Evolutionary conservation across 1,284 basidiomycete genomes (phyloP).

Genomic region (Leccinum ponderosum): DNA sequence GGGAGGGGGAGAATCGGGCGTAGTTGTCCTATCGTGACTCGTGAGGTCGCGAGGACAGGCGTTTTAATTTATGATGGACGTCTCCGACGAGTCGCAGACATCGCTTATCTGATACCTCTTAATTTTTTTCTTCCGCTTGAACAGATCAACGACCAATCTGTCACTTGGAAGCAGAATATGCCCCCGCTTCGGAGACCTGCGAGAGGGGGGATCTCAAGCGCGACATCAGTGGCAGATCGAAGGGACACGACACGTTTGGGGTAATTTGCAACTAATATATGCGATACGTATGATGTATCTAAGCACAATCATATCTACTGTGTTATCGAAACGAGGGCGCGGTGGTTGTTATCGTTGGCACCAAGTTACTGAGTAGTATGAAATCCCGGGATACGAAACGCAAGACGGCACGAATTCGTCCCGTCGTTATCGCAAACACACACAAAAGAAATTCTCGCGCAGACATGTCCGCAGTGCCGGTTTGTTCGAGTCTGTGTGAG

Average conservation of each 20-base stretch:
- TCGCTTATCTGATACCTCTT: conserved; percentile 1
- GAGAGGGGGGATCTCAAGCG: not conserved
- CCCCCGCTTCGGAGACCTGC: not conserved
- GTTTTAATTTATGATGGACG: not conserved
- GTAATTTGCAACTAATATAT: conserved; percentile 13
- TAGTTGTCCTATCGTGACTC: not conserved
- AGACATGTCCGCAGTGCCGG: conserved; percentile 6
- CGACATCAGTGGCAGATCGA: not conserved
- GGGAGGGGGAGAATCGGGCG: not conserved
- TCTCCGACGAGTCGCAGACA: not conserved
- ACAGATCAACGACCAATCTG: not conserved
- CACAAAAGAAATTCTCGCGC: not conserved
- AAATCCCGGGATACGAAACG: not conserved
- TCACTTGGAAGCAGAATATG: not conserved
- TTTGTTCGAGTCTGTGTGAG: conserved; percentile 9
- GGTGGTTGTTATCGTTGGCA: not conserved
- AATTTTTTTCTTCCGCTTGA: not conserved
- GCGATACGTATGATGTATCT: not conserved
- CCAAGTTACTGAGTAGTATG: not conserved
- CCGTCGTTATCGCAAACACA: conserved; percentile 8
- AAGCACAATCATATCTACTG: not conserved
- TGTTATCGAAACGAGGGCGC: conserved; percentile 1
- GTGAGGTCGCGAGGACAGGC: not conserved
- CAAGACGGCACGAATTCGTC: not conserved
- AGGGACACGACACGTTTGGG: conserved; percentile 8